Percentiles rank a stretch among this genome's conserved stretches.
Conservation (phyloP, 441 rosid species). For the Biscutella auriculata region DNA sequence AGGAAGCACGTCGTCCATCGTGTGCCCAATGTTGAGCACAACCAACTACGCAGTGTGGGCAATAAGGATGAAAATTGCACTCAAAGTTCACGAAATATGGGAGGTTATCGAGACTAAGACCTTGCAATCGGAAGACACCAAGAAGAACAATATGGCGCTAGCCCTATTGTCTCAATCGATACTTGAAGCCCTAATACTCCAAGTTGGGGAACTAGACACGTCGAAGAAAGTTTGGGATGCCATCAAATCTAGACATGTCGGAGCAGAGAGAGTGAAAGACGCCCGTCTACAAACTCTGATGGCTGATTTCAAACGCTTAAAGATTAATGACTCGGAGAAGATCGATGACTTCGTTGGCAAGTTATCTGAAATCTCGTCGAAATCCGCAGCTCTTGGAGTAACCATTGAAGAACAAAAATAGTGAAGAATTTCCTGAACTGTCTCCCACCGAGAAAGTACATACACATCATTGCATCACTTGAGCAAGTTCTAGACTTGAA, state of each 20-base stretch:
- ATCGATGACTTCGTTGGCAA: not conserved
- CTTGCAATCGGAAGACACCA: too few relatives aligned
- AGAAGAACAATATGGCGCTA: not conserved
- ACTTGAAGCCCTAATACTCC: not conserved
- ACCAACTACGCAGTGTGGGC: too few relatives aligned
- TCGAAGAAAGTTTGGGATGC: not conserved
- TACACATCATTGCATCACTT: too few relatives aligned
- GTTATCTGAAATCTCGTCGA: not conserved
- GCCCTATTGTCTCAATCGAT: not conserved
- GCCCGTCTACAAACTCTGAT: not conserved
- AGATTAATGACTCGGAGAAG: not conserved
- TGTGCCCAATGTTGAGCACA: too few relatives aligned
- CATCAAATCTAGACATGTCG: not conserved
- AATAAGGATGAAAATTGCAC: too few relatives aligned
- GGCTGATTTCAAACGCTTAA: not conserved
- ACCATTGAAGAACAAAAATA: not conserved
- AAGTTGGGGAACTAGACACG: not conserved
- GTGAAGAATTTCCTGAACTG: not conserved
- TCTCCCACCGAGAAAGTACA: not conserved
- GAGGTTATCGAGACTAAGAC: too few relatives aligned
- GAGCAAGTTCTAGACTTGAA: too few relatives aligned
- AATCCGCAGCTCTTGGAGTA: not conserved
- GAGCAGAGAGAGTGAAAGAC: not conserved
- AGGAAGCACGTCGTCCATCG: too few relatives aligned
- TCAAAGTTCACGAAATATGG: too few relatives aligned